Conservation (phyloP, 1,139 yeast genomes). For the Lodderomyces parapsilosis region DNA sequence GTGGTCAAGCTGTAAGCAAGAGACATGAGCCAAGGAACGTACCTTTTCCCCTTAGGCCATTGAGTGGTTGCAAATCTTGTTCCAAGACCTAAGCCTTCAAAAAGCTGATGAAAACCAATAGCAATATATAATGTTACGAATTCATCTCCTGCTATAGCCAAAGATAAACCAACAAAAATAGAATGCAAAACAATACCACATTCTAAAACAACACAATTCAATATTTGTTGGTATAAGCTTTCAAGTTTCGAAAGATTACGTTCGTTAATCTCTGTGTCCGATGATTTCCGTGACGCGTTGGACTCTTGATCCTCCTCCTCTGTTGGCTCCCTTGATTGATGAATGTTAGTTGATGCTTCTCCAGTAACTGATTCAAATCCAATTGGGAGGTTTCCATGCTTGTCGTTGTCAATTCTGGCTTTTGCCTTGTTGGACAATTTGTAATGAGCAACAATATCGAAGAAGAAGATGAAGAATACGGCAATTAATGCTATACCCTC, state of each 20-base stretch:
- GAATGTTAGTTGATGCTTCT: constrained; percentile 30
- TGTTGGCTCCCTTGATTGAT: constrained; percentile 18
- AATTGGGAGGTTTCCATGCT: background rate
- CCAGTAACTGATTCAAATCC: constrained; percentile 1
- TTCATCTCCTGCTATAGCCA: constrained; percentile 40
- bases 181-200: constrained; percentile 43
- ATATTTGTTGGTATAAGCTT: constrained; percentile 16
- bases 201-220: constrained; percentile 31
- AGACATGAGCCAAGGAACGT: constrained; percentile 36
- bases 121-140: constrained; percentile 37
- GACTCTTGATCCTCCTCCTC: background rate
- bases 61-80: constrained; percentile 36
- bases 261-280: constrained; percentile 12
- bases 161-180: constrained; percentile 39
- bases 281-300: background rate
- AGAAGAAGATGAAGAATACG: constrained; percentile 29
- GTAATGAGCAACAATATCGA: constrained; percentile 28
- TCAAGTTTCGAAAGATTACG: constrained; percentile 16
- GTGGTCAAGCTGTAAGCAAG: constrained; percentile 33
- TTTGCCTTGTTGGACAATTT: constrained; percentile 16
- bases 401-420: constrained; percentile 9
- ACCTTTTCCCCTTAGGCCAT: constrained; percentile 32
- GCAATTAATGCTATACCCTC: constrained; percentile 35
- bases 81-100: constrained; percentile 44
- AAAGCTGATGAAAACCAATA: constrained; percentile 40